These are phyloP conservation scores for Trichoderma afroharzianum DNA, from an alignment of 2,329 filamentous ascomycete species.

Conservation along the genomic window DNA sequence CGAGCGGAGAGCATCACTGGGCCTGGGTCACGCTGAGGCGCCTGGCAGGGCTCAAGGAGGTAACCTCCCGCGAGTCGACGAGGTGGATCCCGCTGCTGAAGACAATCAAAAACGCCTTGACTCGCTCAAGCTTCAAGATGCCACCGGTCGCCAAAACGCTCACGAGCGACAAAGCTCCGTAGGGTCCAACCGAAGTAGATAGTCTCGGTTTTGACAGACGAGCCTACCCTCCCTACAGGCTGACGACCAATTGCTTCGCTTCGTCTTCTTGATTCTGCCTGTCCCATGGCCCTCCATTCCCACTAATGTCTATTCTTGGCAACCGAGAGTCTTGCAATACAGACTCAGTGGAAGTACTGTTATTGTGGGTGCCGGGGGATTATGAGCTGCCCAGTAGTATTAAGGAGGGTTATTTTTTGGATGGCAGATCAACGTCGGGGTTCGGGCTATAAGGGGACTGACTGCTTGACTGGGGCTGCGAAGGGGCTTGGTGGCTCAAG, in stretches of 20 bases:
- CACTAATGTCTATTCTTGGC: background rate
- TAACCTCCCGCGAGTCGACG: conserved; percentile 58
- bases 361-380: background rate
- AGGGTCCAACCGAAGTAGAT: conserved; percentile 51
- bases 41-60: conserved; percentile 38
- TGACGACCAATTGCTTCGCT: background rate
- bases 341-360: background rate
- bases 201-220: conserved; percentile 24
- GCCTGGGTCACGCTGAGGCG: conserved; percentile 32
- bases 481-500: conserved; percentile 1
- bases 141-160: conserved; percentile 51
- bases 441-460: background rate
- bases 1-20: conserved; percentile 51
- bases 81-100: conserved; percentile 74
- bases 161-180: conserved; percentile 61
- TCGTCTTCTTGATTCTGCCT: background rate
- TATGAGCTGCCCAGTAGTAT: background rate
- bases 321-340: background rate
- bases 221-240: background rate
- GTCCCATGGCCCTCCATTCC: background rate
- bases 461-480: background rate
- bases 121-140: conserved; percentile 86
- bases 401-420: background rate
- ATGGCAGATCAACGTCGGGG: conserved; percentile 6
- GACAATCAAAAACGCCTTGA: conserved; percentile 85